Evolutionary conservation across 1,284 basidiomycete genomes (phyloP), one percentile per base, ranked within the genome.

Genomic region (Melanopsichium pennsylvanicum): DNA sequence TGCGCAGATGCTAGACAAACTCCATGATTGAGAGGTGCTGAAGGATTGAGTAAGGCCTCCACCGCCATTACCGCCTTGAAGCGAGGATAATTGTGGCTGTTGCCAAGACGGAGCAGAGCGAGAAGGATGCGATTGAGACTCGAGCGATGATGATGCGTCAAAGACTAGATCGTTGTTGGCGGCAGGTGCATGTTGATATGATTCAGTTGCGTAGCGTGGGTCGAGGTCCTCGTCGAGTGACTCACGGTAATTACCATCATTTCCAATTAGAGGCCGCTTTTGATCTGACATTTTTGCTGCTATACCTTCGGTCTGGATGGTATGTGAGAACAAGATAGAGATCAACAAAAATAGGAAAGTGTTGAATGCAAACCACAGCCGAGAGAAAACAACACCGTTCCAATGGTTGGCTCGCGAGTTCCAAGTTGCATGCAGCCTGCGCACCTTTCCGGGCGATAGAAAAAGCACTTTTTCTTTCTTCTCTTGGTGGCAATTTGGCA

Each of bases 161-260:
- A 70, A 70, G 23, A 70, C 61, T 26, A 70, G 48, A 22, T 60
- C 52, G 52, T 40, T 45, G 41, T 35, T 39, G 2, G 58, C 35
- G 4, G 62, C n/a, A 19, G 45, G 32, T 45, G 63, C 61, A 25
- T 67, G 66, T 27, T 74, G 72, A 22, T 74, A 74, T 1, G 66
- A 69, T 32, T 74, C 72, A 41, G 72, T 74, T 18, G 72, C 70
- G 50, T 74, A 74, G 26, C 72, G 57, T 11, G 72, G 72, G 18
- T 74, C 72, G 29, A 72, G 47, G 26, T 74, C 64, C 18, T 70
- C 56, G 16, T 70, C 68, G 29, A 69, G 47, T 27, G 66, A 69
- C 22, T 62, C 54, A 19, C 66, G 54, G 35, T 69, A 69, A 8
- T 34, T 36, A 6, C 46, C 51, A 34, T 49, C 57, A 34, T 37